Evolutionary conservation across 1,284 basidiomycete species (phyloP).

Genomic region (Trametes pubescens): DNA sequence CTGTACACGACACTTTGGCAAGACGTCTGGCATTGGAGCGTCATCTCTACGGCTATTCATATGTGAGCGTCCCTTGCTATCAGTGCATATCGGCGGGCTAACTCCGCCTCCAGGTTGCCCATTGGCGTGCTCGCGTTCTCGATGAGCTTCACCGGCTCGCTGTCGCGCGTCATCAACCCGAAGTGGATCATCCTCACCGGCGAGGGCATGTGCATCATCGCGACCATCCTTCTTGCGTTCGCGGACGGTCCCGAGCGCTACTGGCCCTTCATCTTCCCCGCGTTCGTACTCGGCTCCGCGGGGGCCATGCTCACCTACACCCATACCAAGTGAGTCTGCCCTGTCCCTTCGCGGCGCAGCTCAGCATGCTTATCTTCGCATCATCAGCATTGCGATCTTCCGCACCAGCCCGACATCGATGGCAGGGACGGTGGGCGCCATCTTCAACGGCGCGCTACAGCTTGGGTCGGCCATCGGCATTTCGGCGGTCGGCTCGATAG

Average conservation of each 20-base stretch:
- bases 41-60: slow-evolving; percentile 49
- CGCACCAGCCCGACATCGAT: slow-evolving; percentile 53
- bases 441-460: slow-evolving; percentile 63
- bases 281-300: slow-evolving; percentile 53
- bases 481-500: slow-evolving; percentile 56
- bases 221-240: slow-evolving; percentile 53
- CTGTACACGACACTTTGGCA: slow-evolving; percentile 51
- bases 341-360: background rate
- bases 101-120: slow-evolving; percentile 46
- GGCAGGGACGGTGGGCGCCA: slow-evolving; percentile 62
- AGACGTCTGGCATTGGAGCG: slow-evolving; percentile 48
- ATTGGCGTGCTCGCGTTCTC: slow-evolving; percentile 49
- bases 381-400: slow-evolving; percentile 58
- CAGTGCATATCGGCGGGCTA: background rate
- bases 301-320: slow-evolving; percentile 47
- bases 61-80: slow-evolving; percentile 40
- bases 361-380: background rate
- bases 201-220: slow-evolving; percentile 46
- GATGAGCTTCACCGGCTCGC: slow-evolving; percentile 48
- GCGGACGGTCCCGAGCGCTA: slow-evolving; percentile 52
- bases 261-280: slow-evolving; percentile 58
- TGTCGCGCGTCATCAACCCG: slow-evolving; percentile 48
- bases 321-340: slow-evolving; percentile 46
- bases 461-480: slow-evolving; percentile 59
- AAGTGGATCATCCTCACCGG: slow-evolving; percentile 57